Base-by-base conservation (phyloP, 176 grass and related monocot species). In the Poa annua region DNA sequence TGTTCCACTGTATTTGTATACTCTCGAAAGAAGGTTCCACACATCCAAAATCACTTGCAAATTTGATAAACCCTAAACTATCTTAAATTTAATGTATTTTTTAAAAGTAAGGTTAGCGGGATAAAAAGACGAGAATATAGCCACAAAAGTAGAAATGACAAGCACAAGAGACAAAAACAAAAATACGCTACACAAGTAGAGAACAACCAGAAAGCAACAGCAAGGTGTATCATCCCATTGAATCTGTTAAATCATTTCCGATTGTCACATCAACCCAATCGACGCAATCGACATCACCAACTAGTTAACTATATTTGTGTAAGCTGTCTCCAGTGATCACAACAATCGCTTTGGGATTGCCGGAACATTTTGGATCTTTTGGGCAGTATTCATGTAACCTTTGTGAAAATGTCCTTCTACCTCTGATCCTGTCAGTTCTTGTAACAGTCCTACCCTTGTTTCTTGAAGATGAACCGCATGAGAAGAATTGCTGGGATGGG, bases 401-500 rank as follows among this genome's bases (percentile, higher is more conserved):
- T 4, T 84, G 39, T 55, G 49, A 67, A 7, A 81, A 70, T 2
- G n/a, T n/a, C n/a, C 26, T 22, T 21, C 49, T 80, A 42, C 38
- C n/a, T 59, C 8, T 60, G 26, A 75, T 33, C 50, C 7, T 80
- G 35, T 57, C 15, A n/a, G 11, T 44, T 9, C 42, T 42, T 49
- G 81, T n/a, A 73, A 16, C 49, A 44, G 59, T 45, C 38, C 8
- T 41, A n/a, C 19, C 35, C 44, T 17, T 50, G 0, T 20, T 54
- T 71, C 17, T 38, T 73, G 88, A 86, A 78, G 19, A 90, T 90
- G 88, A 6, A 90, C 11, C 56, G 79, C 7, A 15, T 86, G 15
- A 90, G 79, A 66, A 90, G 83, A 57, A 38, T 90, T 47, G 33
- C 83, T n/a, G 84, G 88, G 33, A 48, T 26, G 35, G 7, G 74